A percentile compares a stretch with the other conserved stretches of the same genome.
Evolutionary conservation across 2,329 filamentous ascomycete species (phyloP).

Genomic region (Colletotrichum sp.): DNA sequence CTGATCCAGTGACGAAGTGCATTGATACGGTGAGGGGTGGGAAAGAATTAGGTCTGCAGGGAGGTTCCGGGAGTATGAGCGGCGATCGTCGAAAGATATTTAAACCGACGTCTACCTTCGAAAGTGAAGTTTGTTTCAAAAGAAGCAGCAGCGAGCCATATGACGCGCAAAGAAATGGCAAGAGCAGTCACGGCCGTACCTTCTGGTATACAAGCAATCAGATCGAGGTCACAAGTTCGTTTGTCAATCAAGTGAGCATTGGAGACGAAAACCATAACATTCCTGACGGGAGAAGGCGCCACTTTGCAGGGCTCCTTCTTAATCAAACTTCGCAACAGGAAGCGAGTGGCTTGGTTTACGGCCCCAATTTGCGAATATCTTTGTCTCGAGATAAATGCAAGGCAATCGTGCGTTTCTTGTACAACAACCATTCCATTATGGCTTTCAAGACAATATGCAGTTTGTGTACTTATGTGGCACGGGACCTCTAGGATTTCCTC

Average conservation of each 20-base stretch:
- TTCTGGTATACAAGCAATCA: neutral
- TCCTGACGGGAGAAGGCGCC: neutral
- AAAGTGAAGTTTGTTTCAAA: neutral
- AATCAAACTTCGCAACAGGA: neutral
- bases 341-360: neutral
- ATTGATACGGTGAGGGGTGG: neutral
- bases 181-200: neutral
- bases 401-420: neutral
- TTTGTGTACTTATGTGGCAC: neutral
- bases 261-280: neutral
- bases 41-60: too few relatives aligned
- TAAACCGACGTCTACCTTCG: rapidly evolving
- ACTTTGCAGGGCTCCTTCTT: neutral
- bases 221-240: neutral
- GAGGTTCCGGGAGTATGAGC: neutral
- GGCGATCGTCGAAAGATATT: neutral
- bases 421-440: neutral
- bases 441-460: neutral
- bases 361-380: neutral
- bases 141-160: neutral
- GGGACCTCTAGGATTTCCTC: neutral
- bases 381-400: neutral
- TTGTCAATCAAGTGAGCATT: neutral
- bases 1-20: neutral
- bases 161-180: neutral